Evolutionary conservation across 2,329 filamentous ascomycete species (phyloP), one percentile per base, ranked within the genome.

Genomic region (Cladosporium halotolerans): DNA sequence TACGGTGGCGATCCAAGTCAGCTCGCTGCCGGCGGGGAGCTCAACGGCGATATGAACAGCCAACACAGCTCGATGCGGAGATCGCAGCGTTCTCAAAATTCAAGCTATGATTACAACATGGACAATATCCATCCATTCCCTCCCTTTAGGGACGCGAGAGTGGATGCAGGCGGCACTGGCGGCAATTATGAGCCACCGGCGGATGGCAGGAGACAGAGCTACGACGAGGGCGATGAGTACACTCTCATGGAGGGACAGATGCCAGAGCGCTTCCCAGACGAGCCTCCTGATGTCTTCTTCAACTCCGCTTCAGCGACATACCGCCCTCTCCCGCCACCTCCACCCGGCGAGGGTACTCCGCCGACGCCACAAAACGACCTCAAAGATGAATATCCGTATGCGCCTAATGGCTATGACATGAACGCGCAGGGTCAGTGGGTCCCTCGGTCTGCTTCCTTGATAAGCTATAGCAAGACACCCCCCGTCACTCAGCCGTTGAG

Each of bases 201-300:
- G 6, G 80, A 73, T 57, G 70, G 68, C 41, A 74, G 90, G 59
- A 82, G 89, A 56, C 76, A 90, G 63, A 96, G 90, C 70, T 96
- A 93, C 62, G 92, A 97, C 61, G 89, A 96, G 66, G 92, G 89
- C 2, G 93, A 96, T 61, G 93, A 97, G 68, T 79, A 71, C 43
- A 69, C 67, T 5, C 64, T 77, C 34, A 73, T 69, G 58, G 72
- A 76, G 44, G 66, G 66, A n/a, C 66, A 32, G 61, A 43, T 72
- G 31, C 68, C 69, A 8, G 69, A 71, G 54, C 63, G 60, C 32
- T 65, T 65, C 52, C 61, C 65, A 33, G 62, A 66, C 65, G 89
- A 90, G 53, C 88, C 89, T 57, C 88, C 87, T 14, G 93, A 96
- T 62, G 84, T 97, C 66, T 96, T 96, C 67, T 99, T 95, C 68